These are phyloP conservation scores for Candida succiphila DNA, from an alignment of 805 yeast genomes.

Conservation along the genomic window DNA sequence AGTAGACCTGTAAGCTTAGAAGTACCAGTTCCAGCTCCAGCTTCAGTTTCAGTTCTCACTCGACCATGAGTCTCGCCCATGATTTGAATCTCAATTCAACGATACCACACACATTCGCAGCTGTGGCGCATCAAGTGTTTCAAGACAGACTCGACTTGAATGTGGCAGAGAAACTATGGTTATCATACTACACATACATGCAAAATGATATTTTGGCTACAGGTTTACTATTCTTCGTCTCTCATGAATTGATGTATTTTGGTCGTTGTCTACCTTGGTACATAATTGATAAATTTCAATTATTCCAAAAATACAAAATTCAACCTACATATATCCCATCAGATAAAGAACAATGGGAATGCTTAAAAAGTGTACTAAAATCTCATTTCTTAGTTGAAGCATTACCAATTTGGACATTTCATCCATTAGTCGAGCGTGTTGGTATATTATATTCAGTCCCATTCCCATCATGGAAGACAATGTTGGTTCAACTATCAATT, in stretches of 20 bases:
- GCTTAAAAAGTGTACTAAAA: constrained; percentile 44
- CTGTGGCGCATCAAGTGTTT: too few species aligned
- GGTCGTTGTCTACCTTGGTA: constrained; percentile 54
- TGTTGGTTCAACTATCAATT: constrained; percentile 33
- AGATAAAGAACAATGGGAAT: constrained; percentile 52
- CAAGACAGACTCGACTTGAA: constrained; percentile 32
- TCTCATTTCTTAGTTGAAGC: constrained; percentile 52
- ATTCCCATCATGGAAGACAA: constrained; percentile 34
- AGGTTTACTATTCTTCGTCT: constrained; percentile 42
- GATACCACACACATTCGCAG: constrained; percentile 12
- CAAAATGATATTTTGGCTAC: constrained; percentile 48
- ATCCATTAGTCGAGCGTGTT: constrained; percentile 39
- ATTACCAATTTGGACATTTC: constrained; percentile 54
- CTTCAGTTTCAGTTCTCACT: too few species aligned
- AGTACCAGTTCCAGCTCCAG: too few species aligned
- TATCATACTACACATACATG: constrained; percentile 44
- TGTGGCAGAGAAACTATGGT: constrained; percentile 39
- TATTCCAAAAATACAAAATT: constrained; percentile 41
- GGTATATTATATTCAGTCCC: constrained; percentile 44
- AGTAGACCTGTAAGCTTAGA: too few species aligned
- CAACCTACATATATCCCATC: constrained; percentile 44
- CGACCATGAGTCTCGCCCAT: too few species aligned
- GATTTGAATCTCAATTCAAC: not conserved
- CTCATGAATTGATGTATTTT: constrained; percentile 47
- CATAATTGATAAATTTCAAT: constrained; percentile 42